phyloP scores from a whole-genome alignment of 768 basidiomycete genomes.

The Serendipita sp. region DNA sequence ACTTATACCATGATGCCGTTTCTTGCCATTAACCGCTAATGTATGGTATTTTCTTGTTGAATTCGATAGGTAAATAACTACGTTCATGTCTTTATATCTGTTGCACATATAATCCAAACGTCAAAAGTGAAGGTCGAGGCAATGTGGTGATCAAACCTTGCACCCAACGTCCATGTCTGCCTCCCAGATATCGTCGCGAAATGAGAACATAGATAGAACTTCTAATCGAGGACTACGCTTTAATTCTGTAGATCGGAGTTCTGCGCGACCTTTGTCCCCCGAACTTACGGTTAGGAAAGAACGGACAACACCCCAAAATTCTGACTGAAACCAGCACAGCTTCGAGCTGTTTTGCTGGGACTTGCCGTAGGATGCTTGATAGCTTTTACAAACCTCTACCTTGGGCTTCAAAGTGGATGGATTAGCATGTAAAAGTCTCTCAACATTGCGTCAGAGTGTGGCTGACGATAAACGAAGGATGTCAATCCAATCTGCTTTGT shows the following conservation, averaged over 20 bases:
- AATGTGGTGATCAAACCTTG: too few relatives aligned
- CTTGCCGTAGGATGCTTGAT: slow-evolving; percentile 72
- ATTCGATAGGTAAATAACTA: too few relatives aligned
- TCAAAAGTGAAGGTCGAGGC: too few relatives aligned
- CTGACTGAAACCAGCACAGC: slow-evolving; percentile 13
- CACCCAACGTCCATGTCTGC: not conserved
- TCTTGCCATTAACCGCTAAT: not conserved
- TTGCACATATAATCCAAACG: too few relatives aligned
- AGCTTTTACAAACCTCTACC: slow-evolving; percentile 84
- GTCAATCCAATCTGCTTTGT: slow-evolving; percentile 86
- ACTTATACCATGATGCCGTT: not conserved
- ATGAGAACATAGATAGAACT: not conserved
- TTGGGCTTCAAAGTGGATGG: slow-evolving; percentile 81
- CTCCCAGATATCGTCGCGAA: too few relatives aligned
- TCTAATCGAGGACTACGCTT: not conserved
- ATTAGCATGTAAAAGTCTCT: slow-evolving; percentile 54
- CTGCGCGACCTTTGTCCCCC: not conserved
- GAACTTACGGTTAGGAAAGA: not conserved
- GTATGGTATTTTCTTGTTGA: not conserved
- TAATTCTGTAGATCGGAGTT: not conserved
- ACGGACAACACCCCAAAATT: not conserved
- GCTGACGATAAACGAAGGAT: slow-evolving; percentile 40
- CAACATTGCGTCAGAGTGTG: slow-evolving; percentile 9
- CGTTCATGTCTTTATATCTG: too few relatives aligned
- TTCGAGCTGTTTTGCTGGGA: slow-evolving; percentile 55